Evolutionary conservation across 2,329 filamentous ascomycete species (phyloP), one percentile per base, ranked within the genome.

Genomic region (Verticillium dahliae): DNA sequence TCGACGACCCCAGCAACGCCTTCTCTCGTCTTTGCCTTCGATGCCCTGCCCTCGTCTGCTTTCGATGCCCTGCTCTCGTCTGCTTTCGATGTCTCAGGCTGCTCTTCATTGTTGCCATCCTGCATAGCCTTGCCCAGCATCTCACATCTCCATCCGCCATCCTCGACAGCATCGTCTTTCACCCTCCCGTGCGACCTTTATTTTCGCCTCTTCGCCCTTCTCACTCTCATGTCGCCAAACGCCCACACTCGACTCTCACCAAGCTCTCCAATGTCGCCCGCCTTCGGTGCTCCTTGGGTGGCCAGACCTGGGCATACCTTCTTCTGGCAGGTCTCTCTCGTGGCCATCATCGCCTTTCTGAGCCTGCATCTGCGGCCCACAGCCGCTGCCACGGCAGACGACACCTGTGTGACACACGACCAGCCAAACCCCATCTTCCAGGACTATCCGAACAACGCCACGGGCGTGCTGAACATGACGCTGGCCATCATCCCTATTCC

Each of bases 391-490:
- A 60, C 62, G 22, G 31, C 45, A 7, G 45, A 50, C 9, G 14
- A 22, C 18, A 18, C 22, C 37, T 65, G 64, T 56, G 37, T 39
- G 2, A 65, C 58, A 1, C 58, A 60, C 22, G 64, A 65, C 39
- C 64, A 65, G 61, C 57, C 64, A 27, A 85, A 85, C 62, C 78
- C 80, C 5, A 77, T 84, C 63, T 76, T 76, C 2, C 69, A 74
- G 5, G 61, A 74, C 22, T 83, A 81, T 62, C 80, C 80, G 1
- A 71, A 74, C 35, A 74, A 78, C 34, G 75, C 79, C 13, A 85
- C 81, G 0, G 83, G 82, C 3, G 80, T 80, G 0, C 69, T 85
- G 31, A 86, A 86, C 68, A 80, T 78, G 55, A 85, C 83, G 0
- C 71, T 83, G 1, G 73, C 76, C 22, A 74, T 85, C 41, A 69